A percentile compares a stretch with the other conserved stretches of the same genome.
Conservation (phyloP, 1,139 yeast species). For the Yamadazyma atmosphaerica region DNA sequence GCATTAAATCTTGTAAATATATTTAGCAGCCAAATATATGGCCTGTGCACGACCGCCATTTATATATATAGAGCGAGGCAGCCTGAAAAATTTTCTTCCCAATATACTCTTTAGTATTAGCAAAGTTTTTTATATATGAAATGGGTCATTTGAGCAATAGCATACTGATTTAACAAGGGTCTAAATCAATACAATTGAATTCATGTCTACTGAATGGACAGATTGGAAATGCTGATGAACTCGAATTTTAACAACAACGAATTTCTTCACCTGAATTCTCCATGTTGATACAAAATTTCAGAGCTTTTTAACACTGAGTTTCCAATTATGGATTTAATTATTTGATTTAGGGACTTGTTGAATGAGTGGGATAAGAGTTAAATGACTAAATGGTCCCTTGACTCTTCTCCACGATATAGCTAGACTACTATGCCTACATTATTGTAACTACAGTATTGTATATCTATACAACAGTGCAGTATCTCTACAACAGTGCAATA, state of each 20-base stretch:
- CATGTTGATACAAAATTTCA: constrained; percentile 57
- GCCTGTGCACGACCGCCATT: neutral
- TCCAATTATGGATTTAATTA: constrained; percentile 3
- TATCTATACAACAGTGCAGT: too few species aligned
- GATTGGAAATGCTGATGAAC: constrained; percentile 35
- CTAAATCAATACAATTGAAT: constrained; percentile 1
- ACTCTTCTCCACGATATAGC: too few species aligned
- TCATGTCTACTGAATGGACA: too few species aligned
- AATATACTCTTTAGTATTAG: too few species aligned
- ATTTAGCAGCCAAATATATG: neutral
- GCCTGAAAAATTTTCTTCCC: constrained; percentile 1
- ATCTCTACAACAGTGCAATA: too few species aligned
- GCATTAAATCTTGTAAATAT: neutral
- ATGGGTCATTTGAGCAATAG: too few species aligned
- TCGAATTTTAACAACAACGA: constrained; percentile 43
- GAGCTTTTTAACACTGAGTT: constrained; percentile 72
- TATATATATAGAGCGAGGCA: neutral
- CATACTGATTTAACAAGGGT: constrained; percentile 1
- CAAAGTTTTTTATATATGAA: too few species aligned
- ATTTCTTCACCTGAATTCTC: constrained; percentile 66
- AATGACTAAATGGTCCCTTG: too few species aligned
- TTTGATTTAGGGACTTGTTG: neutral
- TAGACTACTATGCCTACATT: too few species aligned
- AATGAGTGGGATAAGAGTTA: too few species aligned
- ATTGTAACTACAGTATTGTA: too few species aligned